Conservation (phyloP, 306 rosid genomes). For the Inga laurina region DNA sequence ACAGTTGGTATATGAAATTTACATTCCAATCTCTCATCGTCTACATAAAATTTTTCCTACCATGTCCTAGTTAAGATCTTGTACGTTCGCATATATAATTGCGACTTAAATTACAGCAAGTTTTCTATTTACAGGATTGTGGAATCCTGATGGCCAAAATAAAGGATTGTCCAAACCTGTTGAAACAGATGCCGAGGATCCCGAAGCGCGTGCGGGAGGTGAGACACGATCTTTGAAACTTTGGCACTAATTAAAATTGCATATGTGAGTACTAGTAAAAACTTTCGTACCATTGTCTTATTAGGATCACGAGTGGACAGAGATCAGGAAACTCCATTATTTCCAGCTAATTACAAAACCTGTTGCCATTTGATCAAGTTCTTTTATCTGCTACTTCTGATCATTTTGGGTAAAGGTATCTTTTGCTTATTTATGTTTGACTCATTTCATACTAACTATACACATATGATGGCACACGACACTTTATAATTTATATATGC, state of each 20-base stretch:
- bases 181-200: not conserved
- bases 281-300: not conserved
- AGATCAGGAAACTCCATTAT: not conserved
- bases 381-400: not conserved
- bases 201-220: not conserved
- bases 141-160: too few species aligned
- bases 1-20: not conserved
- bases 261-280: not conserved
- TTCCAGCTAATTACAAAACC: conserved; percentile 15
- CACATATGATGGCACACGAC: too few species aligned
- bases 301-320: not conserved
- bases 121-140: too few species aligned
- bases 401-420: conserved; percentile 32
- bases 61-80: not conserved
- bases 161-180: not conserved
- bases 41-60: not conserved
- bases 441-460: not conserved
- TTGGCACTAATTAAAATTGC: not conserved
- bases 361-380: conserved; percentile 3
- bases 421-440: not conserved
- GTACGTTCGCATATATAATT: not conserved
- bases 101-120: not conserved
- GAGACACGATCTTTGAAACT: not conserved
- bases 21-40: not conserved
- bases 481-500: too few species aligned